phyloP scores from a whole-genome alignment of 148 eudicot genomes.

The Fagopyrum tataricum region DNA sequence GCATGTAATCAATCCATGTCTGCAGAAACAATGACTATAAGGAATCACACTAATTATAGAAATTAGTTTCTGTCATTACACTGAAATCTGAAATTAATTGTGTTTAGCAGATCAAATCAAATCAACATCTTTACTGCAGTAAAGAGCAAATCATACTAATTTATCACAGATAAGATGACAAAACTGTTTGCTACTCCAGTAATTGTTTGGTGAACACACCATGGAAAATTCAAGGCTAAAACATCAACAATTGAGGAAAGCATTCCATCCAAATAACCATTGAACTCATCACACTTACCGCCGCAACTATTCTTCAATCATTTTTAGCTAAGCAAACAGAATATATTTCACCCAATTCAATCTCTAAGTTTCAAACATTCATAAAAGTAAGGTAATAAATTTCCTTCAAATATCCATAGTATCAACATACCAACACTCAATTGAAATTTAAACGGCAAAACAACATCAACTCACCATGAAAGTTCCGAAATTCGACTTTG shows the following conservation, averaged over 20 bases:
- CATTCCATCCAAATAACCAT: neutral
- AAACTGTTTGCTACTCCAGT: neutral
- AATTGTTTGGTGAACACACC: neutral
- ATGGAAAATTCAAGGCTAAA: neutral
- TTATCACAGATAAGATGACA: neutral
- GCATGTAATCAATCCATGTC: neutral
- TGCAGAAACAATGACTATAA: neutral
- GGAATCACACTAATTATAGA: neutral
- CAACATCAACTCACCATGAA: conserved; percentile 53
- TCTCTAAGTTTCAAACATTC: neutral
- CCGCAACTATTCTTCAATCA: neutral
- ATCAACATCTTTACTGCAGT: neutral
- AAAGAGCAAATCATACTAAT: neutral
- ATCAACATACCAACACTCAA: neutral
- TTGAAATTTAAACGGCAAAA: neutral
- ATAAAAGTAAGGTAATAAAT: neutral
- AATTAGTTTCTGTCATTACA: neutral
- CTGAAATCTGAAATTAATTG: neutral
- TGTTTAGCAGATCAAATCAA: neutral
- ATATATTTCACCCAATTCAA: neutral
- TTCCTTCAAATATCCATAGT: neutral
- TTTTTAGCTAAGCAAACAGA: neutral
- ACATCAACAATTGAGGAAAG: neutral
- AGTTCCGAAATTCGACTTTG: conserved; percentile 56
- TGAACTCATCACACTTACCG: neutral